A percentile compares a stretch with the other conserved stretches of the same genome.
Evolutionary conservation across 2,329 filamentous ascomycete species (phyloP).

Genomic region (Penicillium sp.): DNA sequence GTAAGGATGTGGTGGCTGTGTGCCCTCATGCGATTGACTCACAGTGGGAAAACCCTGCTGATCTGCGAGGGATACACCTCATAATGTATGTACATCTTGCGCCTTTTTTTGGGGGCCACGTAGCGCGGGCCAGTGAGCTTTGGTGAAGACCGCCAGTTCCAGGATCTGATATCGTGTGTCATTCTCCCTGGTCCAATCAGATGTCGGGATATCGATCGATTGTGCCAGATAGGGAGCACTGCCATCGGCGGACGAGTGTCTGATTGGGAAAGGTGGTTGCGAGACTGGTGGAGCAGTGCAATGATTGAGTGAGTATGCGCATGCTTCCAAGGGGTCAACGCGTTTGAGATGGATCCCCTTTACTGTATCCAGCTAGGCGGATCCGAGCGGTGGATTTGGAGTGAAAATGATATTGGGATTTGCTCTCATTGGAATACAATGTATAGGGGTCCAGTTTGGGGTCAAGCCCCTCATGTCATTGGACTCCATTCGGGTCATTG

Average conservation of each 20-base stretch:
- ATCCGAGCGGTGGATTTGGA: not conserved
- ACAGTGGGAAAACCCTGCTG: not conserved
- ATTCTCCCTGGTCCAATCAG: not conserved
- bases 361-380: too few relatives aligned
- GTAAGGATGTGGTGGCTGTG: not conserved
- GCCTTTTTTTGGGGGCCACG: not conserved
- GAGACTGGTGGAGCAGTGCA: not conserved
- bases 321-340: not conserved
- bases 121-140: not conserved
- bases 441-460: not conserved
- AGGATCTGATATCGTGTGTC: not conserved
- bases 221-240: not conserved
- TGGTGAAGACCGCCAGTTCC: not conserved
- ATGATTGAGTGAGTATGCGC: not conserved
- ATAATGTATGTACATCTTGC: not conserved
- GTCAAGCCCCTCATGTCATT: not conserved
- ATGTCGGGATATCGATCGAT: not conserved
- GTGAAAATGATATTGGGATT: not conserved
- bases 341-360: too few relatives aligned
- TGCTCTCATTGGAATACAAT: too few relatives aligned
- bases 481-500: not conserved
- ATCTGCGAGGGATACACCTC: not conserved
- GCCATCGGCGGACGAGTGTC: not conserved
- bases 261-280: not conserved
- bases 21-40: not conserved